Conservation (phyloP, 2,329 filamentous ascomycete genomes). For the Cordyceps sp. region DNA sequence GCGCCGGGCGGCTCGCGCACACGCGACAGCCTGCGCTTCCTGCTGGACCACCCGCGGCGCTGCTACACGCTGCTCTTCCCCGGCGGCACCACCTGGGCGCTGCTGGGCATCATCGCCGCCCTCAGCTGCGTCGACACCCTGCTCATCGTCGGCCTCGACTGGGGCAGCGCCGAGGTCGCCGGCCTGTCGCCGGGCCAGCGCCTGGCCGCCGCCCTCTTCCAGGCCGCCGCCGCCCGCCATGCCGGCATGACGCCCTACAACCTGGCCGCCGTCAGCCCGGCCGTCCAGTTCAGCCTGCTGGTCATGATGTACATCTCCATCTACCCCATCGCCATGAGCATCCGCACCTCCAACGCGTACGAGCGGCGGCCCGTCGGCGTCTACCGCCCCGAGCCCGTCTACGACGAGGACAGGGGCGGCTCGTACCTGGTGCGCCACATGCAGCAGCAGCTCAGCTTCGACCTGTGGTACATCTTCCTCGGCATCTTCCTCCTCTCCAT, state of each 20-base stretch:
- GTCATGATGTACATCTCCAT: constrained; percentile 52
- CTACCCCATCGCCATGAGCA: constrained; percentile 43
- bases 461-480: constrained; percentile 23
- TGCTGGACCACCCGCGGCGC: constrained; percentile 44
- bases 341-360: constrained; percentile 40
- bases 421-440: constrained; percentile 17
- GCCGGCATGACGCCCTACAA: constrained; percentile 32
- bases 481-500: constrained; percentile 7
- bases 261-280: constrained; percentile 31
- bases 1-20: constrained; percentile 17
- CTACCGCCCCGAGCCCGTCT: constrained; percentile 22
- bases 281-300: constrained; percentile 39
- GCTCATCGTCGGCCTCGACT: constrained; percentile 32
- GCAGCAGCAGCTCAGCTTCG: constrained; percentile 21
- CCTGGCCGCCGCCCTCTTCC: constrained; percentile 40
- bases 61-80: constrained; percentile 49
- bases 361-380: constrained; percentile 45
- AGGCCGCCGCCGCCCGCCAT: constrained; percentile 32
- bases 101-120: constrained; percentile 29
- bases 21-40: constrained; percentile 33
- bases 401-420: constrained; percentile 11
- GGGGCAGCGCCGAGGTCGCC: constrained; percentile 32
- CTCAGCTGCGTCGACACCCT: constrained; percentile 38
- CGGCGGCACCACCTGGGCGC: constrained; percentile 39
- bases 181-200: constrained; percentile 25